A percentile compares a stretch with the other conserved stretches of the same genome.
phyloP scores from a whole-genome alignment of 257 asterid species.

The Nicotiana attenuata region DNA sequence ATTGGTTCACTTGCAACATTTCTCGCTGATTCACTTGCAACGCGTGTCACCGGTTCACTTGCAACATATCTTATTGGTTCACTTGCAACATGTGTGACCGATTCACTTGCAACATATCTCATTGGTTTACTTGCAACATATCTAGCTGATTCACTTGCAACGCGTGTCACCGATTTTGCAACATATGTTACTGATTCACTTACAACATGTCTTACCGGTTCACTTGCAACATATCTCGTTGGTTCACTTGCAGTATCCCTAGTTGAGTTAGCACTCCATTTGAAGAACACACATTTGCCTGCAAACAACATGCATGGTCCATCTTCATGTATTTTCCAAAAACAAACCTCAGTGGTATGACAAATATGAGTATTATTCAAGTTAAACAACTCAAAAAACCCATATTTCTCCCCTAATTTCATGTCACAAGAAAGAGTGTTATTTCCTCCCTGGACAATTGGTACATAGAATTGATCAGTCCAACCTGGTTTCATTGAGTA shows the following conservation, averaged over 20 bases:
- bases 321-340: neutral
- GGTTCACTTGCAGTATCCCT: neutral
- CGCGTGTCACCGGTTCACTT: too few species aligned
- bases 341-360: neutral
- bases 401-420: neutral
- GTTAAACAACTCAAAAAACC: neutral
- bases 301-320: neutral
- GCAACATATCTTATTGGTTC: too few species aligned
- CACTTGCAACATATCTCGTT: too few species aligned
- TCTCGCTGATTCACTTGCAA: neutral
- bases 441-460: neutral
- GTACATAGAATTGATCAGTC: neutral
- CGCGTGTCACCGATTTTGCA: too few species aligned
- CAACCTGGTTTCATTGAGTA: neutral
- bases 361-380: neutral
- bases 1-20: neutral
- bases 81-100: too few species aligned
- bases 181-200: too few species aligned
- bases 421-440: neutral
- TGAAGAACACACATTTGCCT: neutral
- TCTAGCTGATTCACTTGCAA: too few species aligned
- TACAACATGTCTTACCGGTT: too few species aligned
- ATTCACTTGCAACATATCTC: too few species aligned
- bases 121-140: too few species aligned
- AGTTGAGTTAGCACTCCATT: neutral